phyloP scores from a whole-genome alignment of 441 rosid genomes.

The Daphne laureola region DNA sequence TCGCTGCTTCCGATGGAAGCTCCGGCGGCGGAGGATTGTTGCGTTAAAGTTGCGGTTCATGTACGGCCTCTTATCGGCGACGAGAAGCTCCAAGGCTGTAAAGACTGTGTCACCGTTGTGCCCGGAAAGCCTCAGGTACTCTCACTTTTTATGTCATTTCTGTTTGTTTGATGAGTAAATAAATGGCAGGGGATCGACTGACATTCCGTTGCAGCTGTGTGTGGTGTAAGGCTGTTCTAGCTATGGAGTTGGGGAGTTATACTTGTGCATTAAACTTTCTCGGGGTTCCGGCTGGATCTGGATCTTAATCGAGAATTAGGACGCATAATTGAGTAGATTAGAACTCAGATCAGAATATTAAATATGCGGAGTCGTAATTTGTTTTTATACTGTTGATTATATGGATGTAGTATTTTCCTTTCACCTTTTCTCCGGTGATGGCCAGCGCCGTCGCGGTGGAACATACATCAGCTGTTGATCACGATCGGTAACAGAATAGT shows the following conservation, averaged over 20 bases:
- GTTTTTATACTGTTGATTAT: too few relatives aligned
- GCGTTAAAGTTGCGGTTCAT: slow-evolving; percentile 93
- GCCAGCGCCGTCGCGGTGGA: too few relatives aligned
- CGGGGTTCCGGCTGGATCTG: slow-evolving; percentile 28
- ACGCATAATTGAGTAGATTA: not conserved
- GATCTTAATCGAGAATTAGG: slow-evolving; percentile 19
- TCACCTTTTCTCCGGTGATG: too few relatives aligned
- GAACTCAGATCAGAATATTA: slow-evolving; percentile 22
- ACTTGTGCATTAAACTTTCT: slow-evolving; percentile 6
- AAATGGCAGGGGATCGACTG: not conserved
- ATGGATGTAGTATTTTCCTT: too few relatives aligned
- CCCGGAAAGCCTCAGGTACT: slow-evolving; percentile 95
- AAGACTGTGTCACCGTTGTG: slow-evolving; percentile 85
- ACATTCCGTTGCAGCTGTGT: not conserved
- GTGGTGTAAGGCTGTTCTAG: not conserved
- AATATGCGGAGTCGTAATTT: too few relatives aligned
- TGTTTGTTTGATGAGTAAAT: slow-evolving; percentile 8
- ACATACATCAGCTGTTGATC: too few relatives aligned
- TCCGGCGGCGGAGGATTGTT: slow-evolving; percentile 61
- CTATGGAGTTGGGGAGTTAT: slow-evolving; percentile 4
- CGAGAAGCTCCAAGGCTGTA: slow-evolving; percentile 84
- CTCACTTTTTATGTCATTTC: slow-evolving; percentile 19
- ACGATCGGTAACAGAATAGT: too few relatives aligned
- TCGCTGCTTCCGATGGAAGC: slow-evolving; percentile 51
- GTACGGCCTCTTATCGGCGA: slow-evolving; percentile 93